Base-by-base conservation (phyloP, 768 basidiomycete species). In the Suillus discolor region DNA sequence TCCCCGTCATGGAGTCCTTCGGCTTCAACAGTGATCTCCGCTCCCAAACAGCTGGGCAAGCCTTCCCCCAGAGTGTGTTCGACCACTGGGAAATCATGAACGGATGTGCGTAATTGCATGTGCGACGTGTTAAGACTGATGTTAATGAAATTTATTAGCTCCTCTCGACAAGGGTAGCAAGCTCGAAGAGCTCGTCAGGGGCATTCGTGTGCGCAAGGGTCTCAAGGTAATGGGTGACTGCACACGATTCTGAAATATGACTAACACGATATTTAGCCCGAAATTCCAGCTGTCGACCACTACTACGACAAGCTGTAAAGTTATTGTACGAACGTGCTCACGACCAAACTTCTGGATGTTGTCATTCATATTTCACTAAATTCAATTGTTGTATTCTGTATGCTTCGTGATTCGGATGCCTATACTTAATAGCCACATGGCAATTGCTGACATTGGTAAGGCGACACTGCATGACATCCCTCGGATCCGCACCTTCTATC, bases 1-100 rank as follows among this genome's bases (percentile, higher is more conserved):
- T 96, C 47, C 94, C 95, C 72, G 93, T 95, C 77, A 82, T 84
- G 77, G 93, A 94, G 81, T 95, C 93, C 18, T 97, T 97, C 82
- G 96, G 97, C 71, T 99, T 99, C 91, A 99, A 96, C 80, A 94
- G 92, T 72, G 96, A 93, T 73, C 90, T 99, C 63, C 92, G 97
- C 70, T 87, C 89, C 77, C 90, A 91, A 60, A 99, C 97, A 49
- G 88, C 86, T 75, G 97, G 97, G 61, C 97, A 99, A 83, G 97
- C 97, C 69, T 99, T 98, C 94, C 96, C 97, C 60, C 97, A 98
- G 80, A 77, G 82, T 74, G 96, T 96, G 75, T 92, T 97, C 74
- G 96, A 96, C 75, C 94, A 96, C 79, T 95, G 93, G 92, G 91
- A 94, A 74, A 67, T 89, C 68, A 93, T 95, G 91, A 81, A 78